Evolutionary conservation across 129 eudicot genomes (phyloP), one percentile per base, ranked within the genome.

Genomic region (Erigeron canadensis): DNA sequence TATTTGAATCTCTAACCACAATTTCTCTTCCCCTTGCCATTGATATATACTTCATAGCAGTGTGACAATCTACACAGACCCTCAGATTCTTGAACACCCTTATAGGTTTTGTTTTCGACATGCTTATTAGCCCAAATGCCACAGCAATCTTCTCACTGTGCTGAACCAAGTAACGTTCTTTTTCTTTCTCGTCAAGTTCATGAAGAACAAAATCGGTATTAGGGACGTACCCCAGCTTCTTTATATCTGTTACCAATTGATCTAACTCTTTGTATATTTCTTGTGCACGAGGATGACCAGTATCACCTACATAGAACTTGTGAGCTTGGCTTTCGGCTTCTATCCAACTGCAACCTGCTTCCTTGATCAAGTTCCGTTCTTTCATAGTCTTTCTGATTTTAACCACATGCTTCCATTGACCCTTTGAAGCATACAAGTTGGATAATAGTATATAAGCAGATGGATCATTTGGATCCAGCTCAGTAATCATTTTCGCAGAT

Each of bases 281-380:
- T 47, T 38, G 71, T 8, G 86, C 89, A 77, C 72, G 84, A 5
- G 86, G 87, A 75, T 87, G 95, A 61, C 77, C 77, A 5, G 95
- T 79, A 41, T 90, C 95, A 41, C 91, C 95, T 8, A 80, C 97
- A 39, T 83, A 81, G 72, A 90, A 87, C 75, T 80, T 87, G 76
- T 87, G 91, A 12, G 87, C 79, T 51, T 34, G 79, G 54, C 83
- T 87, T 40, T 70, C 87, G 8, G 77, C 67, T 71, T 90, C 97
- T 37, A 87, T 84, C 97, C 97, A 90, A 72, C 97, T 90, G 69
- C 89, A 85, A 1, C 95, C 97, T 10, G 91, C 95, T 79, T 90
- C 97, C 79, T 90, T 90, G 16, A 77, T 69, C 83, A 90, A 60
- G 17, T 69, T 85, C 62, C 79, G 83, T 71, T 85, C 84, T 77